These are phyloP conservation scores for Rhizopogon sp. DNA, from an alignment of 768 basidiomycete species.

Conservation along the genomic window DNA sequence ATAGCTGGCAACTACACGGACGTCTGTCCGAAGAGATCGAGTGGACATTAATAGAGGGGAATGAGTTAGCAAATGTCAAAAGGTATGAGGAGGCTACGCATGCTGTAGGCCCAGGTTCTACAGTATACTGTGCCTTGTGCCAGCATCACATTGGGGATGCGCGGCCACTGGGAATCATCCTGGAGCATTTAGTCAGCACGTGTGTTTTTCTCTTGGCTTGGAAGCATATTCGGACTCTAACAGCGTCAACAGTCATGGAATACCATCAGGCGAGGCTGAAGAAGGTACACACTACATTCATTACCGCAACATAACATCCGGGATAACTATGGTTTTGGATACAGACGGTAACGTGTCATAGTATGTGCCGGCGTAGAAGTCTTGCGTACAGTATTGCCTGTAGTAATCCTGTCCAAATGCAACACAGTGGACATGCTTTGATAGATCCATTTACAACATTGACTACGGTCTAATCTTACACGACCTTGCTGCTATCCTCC, in stretches of 20 bases:
- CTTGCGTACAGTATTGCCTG: neutral
- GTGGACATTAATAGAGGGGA: neutral
- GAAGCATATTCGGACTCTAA: neutral
- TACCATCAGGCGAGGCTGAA: neutral
- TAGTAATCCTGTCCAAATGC: too few relatives aligned
- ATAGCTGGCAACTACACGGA: neutral
- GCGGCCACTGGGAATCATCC: neutral
- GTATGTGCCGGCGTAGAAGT: neutral
- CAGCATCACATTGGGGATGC: neutral
- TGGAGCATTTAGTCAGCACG: neutral
- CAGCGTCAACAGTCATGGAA: neutral
- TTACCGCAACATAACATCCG: neutral
- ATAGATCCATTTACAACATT: neutral
- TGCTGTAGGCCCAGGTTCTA: neutral
- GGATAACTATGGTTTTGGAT: neutral
- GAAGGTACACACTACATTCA: neutral
- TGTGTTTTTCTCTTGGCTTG: neutral
- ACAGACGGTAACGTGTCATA: neutral
- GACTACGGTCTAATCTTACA: neutral
- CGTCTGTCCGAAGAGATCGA: neutral
- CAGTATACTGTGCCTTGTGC: neutral
- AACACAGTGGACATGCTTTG: neutral
- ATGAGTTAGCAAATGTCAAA: neutral
- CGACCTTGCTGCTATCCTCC: neutral
- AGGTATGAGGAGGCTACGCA: neutral